Conservation (phyloP, 2,329 filamentous ascomycete species). For the Colletotrichum horii region DNA sequence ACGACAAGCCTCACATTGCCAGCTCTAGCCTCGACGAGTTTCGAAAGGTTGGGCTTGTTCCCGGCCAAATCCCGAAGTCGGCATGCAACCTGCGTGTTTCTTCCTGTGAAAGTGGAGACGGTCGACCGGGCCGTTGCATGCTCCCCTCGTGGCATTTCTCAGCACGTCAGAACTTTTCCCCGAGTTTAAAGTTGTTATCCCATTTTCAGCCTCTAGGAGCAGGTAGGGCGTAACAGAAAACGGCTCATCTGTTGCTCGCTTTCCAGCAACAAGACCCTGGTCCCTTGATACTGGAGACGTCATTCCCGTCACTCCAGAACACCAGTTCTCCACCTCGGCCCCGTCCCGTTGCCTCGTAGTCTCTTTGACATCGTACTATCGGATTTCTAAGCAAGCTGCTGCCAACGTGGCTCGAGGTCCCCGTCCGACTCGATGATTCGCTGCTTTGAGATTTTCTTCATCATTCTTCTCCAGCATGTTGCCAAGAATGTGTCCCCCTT, state of each 20-base stretch:
- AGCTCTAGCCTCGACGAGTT: not conserved
- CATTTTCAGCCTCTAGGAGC: not conserved
- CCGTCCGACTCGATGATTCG: not conserved
- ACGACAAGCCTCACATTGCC: not conserved
- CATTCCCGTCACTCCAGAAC: not conserved
- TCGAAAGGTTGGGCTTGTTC: not conserved
- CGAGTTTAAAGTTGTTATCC: not conserved
- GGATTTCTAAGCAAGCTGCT: constrained; percentile 16
- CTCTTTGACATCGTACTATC: constrained; percentile 7
- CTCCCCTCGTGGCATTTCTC: constrained; percentile 16
- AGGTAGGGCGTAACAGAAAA: not conserved
- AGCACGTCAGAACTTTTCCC: constrained; percentile 13
- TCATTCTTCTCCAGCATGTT: not conserved
- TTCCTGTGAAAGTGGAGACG: not conserved
- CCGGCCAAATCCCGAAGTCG: constrained; percentile 2
- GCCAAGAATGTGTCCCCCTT: not conserved
- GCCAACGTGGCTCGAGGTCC: not conserved
- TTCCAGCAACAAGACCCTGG: not conserved
- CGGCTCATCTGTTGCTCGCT: not conserved
- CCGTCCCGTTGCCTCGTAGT: constrained; percentile 11
- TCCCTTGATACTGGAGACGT: not conserved
- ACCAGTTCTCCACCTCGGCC: not conserved
- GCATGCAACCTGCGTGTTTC: not conserved
- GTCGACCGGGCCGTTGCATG: not conserved
- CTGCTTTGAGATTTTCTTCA: not conserved